These are phyloP conservation scores for Ashbya aceris DNA, from an alignment of 1,139 yeast genomes.

Conservation along the genomic window DNA sequence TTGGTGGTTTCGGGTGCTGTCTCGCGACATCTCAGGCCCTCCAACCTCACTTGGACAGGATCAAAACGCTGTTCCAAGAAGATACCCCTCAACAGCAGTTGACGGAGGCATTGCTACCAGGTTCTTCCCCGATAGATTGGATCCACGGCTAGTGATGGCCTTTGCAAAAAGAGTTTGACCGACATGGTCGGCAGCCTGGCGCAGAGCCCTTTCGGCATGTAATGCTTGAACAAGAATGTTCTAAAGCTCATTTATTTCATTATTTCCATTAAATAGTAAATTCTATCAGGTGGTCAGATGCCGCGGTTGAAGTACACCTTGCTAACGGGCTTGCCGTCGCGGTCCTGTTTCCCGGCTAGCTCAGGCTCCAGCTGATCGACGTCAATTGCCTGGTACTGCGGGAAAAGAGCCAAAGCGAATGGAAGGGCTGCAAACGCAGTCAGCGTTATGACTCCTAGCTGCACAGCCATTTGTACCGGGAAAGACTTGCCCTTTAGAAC, in stretches of 20 bases:
- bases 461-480: constrained; percentile 56
- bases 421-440: constrained; percentile 87
- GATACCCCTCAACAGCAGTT: constrained; percentile 10
- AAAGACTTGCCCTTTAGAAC: constrained; percentile 58
- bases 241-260: neutral
- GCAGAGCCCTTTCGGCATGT: neutral
- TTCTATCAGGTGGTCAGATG: constrained; percentile 36
- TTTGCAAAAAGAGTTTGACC: too few species aligned
- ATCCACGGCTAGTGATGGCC: neutral
- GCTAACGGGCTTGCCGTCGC: constrained; percentile 49
- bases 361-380: constrained; percentile 54
- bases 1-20: constrained; percentile 90
- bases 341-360: constrained; percentile 52
- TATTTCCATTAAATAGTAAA: neutral
- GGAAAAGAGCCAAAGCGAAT: constrained; percentile 91
- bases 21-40: constrained; percentile 26
- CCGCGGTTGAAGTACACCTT: constrained; percentile 87
- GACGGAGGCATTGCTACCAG: constrained; percentile 15
- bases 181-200: too few species aligned
- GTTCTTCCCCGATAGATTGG: constrained; percentile 14
- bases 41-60: constrained; percentile 24
- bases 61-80: constrained; percentile 11
- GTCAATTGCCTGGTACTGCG: constrained; percentile 64
- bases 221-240: neutral
- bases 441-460: constrained; percentile 73